Evolutionary conservation across 2,329 filamentous ascomycete species (phyloP), one percentile per base, ranked within the genome.

Genomic region (Didymosphaeria variabile): DNA sequence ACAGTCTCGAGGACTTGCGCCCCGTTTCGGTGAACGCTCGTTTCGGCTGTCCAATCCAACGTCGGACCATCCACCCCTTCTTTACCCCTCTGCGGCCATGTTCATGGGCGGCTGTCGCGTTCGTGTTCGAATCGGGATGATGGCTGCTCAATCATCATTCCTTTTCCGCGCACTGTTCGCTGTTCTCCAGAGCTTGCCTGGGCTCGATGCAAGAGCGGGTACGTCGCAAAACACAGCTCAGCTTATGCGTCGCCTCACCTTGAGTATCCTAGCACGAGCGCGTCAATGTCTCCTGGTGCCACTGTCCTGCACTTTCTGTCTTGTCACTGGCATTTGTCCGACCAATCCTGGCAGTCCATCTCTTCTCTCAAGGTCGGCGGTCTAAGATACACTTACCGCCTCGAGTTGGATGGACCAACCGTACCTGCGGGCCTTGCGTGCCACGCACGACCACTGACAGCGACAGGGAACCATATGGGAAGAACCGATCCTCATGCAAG

Each of bases 131-230:
- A 38, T 68, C 66, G 60, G 62, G 63, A 59, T 54, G 55, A 46
- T 62, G 64, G 55, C 63, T 64, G 59, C 57, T 65, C 63, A 63
- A 59, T 68, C 67, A 68, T 59, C 67, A 57, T 67, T 66, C 59
- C 61, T 66, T 68, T 62, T 67, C 62, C 59, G 34, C 54, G 34
- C 51, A 53, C 55, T 63, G 60, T 50, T 60, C 57, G 59, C 59
- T 54, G 57, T 60, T 49, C 61, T 57, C 38, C 38, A 64, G 64
- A 29, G 60, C 61, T 46, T 56, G 61, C 58, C 62, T 61, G 61
- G 59, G 59, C 64, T 62, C 65, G 62, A 66, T 65, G 69, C 69
- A 69, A 60, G 67, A 69, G 69, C 65, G 66, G 71, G 65, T 69
- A 63, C 26, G 53, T 46, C 31, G n/a, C 19, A 61, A 67, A 68